Evolutionary conservation across 805 yeast species (phyloP).

Genomic region (Blastobotrys americana): DNA sequence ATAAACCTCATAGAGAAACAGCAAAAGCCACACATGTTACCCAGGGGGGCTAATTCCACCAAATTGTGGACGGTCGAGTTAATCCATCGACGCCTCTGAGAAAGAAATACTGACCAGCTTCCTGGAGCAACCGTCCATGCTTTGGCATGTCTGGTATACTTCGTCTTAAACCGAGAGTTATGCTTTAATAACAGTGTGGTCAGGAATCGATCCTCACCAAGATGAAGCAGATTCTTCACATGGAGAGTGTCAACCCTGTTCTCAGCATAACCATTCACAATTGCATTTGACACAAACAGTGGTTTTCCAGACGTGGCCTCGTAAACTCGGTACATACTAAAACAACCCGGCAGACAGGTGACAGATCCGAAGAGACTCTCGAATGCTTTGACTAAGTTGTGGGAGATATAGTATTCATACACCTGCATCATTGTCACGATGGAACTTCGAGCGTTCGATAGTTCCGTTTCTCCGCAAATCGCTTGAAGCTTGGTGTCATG

Average conservation of each 20-base stretch:
- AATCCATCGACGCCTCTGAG: slow-evolving; percentile 65
- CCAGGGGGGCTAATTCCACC: slow-evolving; percentile 51
- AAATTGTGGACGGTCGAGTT: slow-evolving; percentile 59
- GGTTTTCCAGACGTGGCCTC: slow-evolving; percentile 52
- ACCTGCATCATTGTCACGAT: slow-evolving; percentile 58
- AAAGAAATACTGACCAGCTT: slow-evolving; percentile 46
- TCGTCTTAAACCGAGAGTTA: slow-evolving; percentile 49
- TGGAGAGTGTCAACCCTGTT: slow-evolving; percentile 53
- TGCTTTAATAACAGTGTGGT: slow-evolving; percentile 50
- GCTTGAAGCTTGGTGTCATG: slow-evolving; percentile 51
- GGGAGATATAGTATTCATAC: slow-evolving; percentile 57
- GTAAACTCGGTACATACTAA: slow-evolving; percentile 50
- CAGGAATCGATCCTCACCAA: slow-evolving; percentile 57
- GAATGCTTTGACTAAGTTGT: slow-evolving; percentile 56
- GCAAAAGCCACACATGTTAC: slow-evolving; percentile 58
- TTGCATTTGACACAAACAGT: slow-evolving; percentile 51
- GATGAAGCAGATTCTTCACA: slow-evolving; percentile 50
- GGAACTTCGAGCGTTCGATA: slow-evolving; percentile 44
- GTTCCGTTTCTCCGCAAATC: slow-evolving; percentile 54
- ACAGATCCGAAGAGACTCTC: slow-evolving; percentile 57
- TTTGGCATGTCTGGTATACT: slow-evolving; percentile 50
- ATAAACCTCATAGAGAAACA: slow-evolving; percentile 59
- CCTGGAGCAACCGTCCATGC: slow-evolving; percentile 58
- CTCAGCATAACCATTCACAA: slow-evolving; percentile 49
- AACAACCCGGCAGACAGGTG: slow-evolving; percentile 62